These are phyloP conservation scores for Cynara cardunculus DNA, from an alignment of 129 eudicot species.

Conservation along the genomic window DNA sequence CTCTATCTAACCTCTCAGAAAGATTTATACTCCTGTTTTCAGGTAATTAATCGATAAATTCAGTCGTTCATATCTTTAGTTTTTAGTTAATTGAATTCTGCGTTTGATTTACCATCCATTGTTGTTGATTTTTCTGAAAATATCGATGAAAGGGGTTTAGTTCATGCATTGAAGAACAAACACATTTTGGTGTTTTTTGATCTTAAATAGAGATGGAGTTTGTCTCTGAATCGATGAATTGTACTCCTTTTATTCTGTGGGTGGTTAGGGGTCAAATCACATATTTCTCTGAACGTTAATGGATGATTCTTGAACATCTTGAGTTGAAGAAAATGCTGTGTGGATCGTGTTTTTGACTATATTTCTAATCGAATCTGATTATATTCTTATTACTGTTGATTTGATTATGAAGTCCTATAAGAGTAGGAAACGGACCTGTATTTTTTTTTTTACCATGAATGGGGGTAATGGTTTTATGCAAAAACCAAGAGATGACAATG, in stretches of 20 bases:
- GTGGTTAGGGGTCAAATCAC: not conserved
- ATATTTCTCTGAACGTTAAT: not conserved
- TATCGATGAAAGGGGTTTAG: not conserved
- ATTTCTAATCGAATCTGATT: not conserved
- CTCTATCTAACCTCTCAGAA: not conserved
- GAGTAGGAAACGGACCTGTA: not conserved
- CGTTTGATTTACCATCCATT: slow-evolving; percentile 9
- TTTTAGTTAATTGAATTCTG: not conserved
- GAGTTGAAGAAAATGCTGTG: not conserved
- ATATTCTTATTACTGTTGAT: not conserved
- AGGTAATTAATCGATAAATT: slow-evolving; percentile 2
- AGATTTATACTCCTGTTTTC: not conserved
- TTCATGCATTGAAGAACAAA: slow-evolving; percentile 7
- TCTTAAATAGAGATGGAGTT: not conserved
- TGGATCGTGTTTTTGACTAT: not conserved
- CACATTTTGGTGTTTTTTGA: not conserved
- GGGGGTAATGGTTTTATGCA: not conserved
- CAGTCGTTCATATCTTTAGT: not conserved
- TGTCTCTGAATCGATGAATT: not conserved
- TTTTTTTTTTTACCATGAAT: too few species aligned
- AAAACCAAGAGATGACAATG: not conserved
- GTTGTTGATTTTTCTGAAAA: not conserved
- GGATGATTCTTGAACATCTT: not conserved
- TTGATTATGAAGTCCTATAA: not conserved
- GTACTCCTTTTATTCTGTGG: not conserved